Evolutionary conservation across 2,329 filamentous ascomycete genomes (phyloP), one percentile per base, ranked within the genome.

Genomic region (Onygenales sp.): DNA sequence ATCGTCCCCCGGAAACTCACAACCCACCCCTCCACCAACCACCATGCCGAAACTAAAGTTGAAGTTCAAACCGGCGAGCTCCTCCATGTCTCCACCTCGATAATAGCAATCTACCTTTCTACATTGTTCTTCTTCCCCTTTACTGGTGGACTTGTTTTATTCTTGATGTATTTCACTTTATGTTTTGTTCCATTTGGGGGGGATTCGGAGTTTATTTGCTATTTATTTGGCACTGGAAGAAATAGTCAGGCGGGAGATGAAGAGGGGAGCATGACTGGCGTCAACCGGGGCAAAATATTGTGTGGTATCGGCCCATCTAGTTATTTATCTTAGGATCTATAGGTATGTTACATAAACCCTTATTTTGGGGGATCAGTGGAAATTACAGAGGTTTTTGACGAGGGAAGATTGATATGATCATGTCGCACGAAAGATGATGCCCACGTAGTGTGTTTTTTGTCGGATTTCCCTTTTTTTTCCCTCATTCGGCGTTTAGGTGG

Each of bases 31-130:
- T 11, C 61, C 58, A 43, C 52, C 59, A 45, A 57, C 33, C 60
- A 66, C 7, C 57, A 68, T 32, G 17, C 57, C 68, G 14, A 68
- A 68, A 36, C 57, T 74, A 48, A 75, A 74, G 58, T 59, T 75
- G 14, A 75, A 74, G 59, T 58, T 73, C 50, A 73, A 70, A 53
- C 50, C 44, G 47, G 43, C 54, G 49, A 55, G 57, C 56, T 47
- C 27, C 13, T 31, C 43, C n/a, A 47, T 27, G 50, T 21, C 43
- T 31, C 31, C 53, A 35, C n/a, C 11, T 14, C 51, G 10, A 54
- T 51, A 14, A 11, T 36, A 27, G 35, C 17, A 7, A 41, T 43
- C 49, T 21, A 33, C 35, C 38, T 7, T 21, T 53, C 33, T 27
- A 21, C 17, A 7, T 2, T 43, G n/a, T 36, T 43, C 11, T 36